Percentiles rank a stretch among this genome's conserved stretches.
Evolutionary conservation across 2,329 filamentous ascomycete genomes (phyloP).

Genomic region (Phaeosphaeria sp.): DNA sequence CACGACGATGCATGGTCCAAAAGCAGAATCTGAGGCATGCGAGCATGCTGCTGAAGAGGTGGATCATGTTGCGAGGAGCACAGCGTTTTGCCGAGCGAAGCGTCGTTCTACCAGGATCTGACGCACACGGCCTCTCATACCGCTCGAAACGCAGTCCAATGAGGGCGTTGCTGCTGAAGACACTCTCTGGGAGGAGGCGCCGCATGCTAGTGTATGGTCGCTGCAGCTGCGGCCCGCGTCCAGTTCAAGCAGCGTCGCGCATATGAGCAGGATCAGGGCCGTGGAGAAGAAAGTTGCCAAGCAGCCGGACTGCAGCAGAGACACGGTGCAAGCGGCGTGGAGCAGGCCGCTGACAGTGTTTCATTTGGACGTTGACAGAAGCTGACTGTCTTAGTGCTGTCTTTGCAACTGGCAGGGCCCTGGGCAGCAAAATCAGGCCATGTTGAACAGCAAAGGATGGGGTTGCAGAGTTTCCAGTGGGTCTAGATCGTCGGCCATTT

Average conservation of each 20-base stretch:
- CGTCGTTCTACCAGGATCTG: not conserved
- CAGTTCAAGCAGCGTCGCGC: not conserved
- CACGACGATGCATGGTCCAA: slow-evolving; percentile 1
- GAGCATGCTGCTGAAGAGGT: not conserved
- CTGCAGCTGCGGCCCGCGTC: slow-evolving; percentile 4
- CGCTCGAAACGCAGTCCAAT: not conserved
- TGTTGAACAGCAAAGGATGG: not conserved
- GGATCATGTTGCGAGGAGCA: not conserved
- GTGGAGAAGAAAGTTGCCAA: not conserved
- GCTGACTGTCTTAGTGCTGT: not conserved
- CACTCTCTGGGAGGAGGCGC: not conserved
- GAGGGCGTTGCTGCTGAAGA: not conserved
- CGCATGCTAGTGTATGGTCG: not conserved
- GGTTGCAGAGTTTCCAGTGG: not conserved
- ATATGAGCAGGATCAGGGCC: not conserved
- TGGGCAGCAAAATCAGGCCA: not conserved
- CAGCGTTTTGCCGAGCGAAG: slow-evolving; percentile 3
- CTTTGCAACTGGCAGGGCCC: not conserved
- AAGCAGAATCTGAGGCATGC: slow-evolving; percentile 1
- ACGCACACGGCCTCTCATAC: not conserved
- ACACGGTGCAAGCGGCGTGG: not conserved
- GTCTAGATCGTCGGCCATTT: slow-evolving; percentile 1
- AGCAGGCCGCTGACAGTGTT: not conserved
- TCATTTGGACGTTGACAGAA: not conserved
- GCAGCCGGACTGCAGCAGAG: not conserved